Base-by-base conservation (phyloP, 2,329 filamentous ascomycete genomes). In the Penicillium brevicompactum region DNA sequence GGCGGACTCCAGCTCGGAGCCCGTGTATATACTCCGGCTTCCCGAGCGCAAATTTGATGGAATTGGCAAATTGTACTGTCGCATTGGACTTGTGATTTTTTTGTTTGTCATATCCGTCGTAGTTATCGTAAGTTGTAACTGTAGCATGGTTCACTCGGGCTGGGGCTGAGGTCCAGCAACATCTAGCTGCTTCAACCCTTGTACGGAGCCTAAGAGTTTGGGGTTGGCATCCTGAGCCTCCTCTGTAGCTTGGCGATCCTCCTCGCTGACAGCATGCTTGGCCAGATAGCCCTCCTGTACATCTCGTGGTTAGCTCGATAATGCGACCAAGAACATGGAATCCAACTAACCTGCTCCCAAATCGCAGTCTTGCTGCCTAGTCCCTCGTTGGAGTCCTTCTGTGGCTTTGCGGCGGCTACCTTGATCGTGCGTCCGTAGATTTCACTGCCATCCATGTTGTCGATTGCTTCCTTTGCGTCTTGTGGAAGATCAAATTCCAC, bases 391-490 rank as follows among this genome's bases (percentile, higher is more conserved):
- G 86, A 84, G 66, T 91, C 91, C 80, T 96, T 97, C 59, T 94
- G 91, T 31, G 91, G 86, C 75, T 96, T 99, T 42, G 95, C 95
- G 52, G 89, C 84, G 43, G 91, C 92, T 49, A 97, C 93, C 73
- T 92, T 96, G 72, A 99, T 88, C 13, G 94, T 88, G 56, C 91
- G 86, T 10, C 94, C 95, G 71, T 93, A 97, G 44, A 99, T 84
- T 77, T 97, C 93, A 57, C 92, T 89, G 73, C 96, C 92, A 71
- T 99, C 91, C 93, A 99, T 97, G 72, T 99, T 99, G 81, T 97
- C 92, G 73, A 99, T 96, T 48, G 94, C 94, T 76, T 97, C 93
- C 68, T 87, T 87, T 27, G 92, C 93, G 75, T 99, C 94, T 54
- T 88, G 85, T 11, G 86, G 82, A 54, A 91, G 84, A 67, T 97